Base-by-base conservation (phyloP, 257 asterid species). In the Fraxinus pennsylvanica region DNA sequence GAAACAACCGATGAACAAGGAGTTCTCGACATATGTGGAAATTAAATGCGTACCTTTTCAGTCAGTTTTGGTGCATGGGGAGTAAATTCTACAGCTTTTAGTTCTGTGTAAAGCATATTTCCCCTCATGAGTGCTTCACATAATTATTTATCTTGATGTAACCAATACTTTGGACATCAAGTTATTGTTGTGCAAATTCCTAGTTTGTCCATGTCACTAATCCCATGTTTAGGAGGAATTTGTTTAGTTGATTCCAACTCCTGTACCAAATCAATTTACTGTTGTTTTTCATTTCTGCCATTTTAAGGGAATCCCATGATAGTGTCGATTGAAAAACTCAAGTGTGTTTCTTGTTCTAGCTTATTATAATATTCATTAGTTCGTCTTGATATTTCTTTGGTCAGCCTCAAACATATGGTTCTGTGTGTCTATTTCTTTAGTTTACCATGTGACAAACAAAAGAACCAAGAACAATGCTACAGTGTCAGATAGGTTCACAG, bases 1-100 rank as follows among this genome's bases (percentile, higher is more conserved):
- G 98, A 92, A 92, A 81, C 98, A 92, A 78, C 98, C 97, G 0
- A 85, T 90, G 81, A 72, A 86, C 85, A 86, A 84, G 82, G 96
- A 91, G 3, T 90, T 83, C 85, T 93, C 97, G 1, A 88, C 97
- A 1, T 92, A 84, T 41, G 85, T 92, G 38, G 96, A 92, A 79
- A 89, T 92, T 25, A 91, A 90, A 72, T 88, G 85, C 79, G 91
- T 90, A 17, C 85, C 92, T 4, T 81, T 86, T 79, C 94, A 89
- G 32, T 90, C 98, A 63, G 76, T 85, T 71, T 88, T 93, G 94
- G 86, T 89, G 75, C 82, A 82, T 68, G 92, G 84, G 69, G 93
- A 88, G 70, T 85, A 87, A 79, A n/a, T 33, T 75, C 10, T 33
- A 35, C 9, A 30, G 19, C 29, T 27, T 52, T 69, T 13, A 5